phyloP scores from a whole-genome alignment of 345 rosid species.

The Eucalyptus sp. region DNA sequence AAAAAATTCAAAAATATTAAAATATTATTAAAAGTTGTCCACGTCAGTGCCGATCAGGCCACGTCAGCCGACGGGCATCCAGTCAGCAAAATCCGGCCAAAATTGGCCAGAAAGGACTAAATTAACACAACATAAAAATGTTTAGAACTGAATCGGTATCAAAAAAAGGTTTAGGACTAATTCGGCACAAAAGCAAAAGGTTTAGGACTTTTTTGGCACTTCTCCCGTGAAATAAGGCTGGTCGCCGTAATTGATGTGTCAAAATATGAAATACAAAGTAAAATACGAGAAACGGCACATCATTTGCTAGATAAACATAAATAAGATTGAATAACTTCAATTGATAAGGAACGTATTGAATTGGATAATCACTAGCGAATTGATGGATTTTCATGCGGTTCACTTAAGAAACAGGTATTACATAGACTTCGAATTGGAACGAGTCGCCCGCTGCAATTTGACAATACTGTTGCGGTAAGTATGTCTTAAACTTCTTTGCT shows the following conservation, averaged over 20 bases:
- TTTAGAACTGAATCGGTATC: no score
- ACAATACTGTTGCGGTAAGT: neutral
- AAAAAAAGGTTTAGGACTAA: no score
- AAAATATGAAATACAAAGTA: neutral
- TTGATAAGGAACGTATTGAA: neutral
- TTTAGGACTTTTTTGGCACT: no score
- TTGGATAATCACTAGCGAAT: neutral
- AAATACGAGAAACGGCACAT: neutral
- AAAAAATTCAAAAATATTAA: no score
- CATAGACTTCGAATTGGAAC: neutral
- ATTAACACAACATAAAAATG: no score
- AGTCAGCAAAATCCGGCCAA: no score
- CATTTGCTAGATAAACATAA: neutral
- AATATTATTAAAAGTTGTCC: no score
- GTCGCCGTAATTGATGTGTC: neutral
- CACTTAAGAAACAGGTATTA: neutral
- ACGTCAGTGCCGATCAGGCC: no score
- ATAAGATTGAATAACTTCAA: neutral
- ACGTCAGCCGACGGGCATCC: no score
- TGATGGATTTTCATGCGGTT: neutral
- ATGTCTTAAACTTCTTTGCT: neutral
- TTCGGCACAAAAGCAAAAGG: no score
- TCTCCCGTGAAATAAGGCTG: neutral
- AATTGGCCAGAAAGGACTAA: no score
- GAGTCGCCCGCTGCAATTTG: neutral